These are phyloP conservation scores for Tylopilus sp. DNA, from an alignment of 768 basidiomycete species.

Conservation along the genomic window DNA sequence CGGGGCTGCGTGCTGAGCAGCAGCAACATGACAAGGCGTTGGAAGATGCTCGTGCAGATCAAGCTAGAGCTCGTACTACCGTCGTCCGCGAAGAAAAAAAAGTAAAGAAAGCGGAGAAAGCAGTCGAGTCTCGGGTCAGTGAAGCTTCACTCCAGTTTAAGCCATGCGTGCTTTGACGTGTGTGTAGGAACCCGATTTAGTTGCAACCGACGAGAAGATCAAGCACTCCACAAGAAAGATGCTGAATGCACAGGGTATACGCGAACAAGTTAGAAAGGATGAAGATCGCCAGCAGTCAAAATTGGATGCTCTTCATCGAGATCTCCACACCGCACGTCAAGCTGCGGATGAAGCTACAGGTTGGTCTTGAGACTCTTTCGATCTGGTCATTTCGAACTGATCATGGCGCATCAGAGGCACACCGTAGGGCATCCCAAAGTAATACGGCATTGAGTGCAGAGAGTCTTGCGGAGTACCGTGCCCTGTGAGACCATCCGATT, in stretches of 20 bases:
- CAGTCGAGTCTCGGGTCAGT: conserved; percentile 75
- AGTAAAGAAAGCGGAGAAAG: conserved; percentile 90
- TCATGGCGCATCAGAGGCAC: conserved; percentile 53
- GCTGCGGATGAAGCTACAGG: conserved; percentile 81
- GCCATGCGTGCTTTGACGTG: neutral
- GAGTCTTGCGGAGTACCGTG: conserved; percentile 77
- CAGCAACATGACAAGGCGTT: conserved; percentile 66
- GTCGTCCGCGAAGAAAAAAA: conserved; percentile 83
- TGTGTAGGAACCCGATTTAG: conserved; percentile 78
- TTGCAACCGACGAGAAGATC: conserved; percentile 83
- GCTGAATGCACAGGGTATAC: conserved; percentile 61
- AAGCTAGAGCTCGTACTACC: conserved; percentile 69
- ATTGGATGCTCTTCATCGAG: conserved; percentile 55
- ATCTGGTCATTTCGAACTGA: neutral
- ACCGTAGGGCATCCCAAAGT: conserved; percentile 64
- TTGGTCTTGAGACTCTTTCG: conserved; percentile 27
- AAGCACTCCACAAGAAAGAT: conserved; percentile 79
- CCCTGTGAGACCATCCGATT: conserved; percentile 15
- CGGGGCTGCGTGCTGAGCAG: conserved; percentile 66
- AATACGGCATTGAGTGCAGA: conserved; percentile 80
- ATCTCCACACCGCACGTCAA: conserved; percentile 61
- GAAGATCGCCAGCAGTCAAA: conserved; percentile 48
- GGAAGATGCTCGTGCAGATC: conserved; percentile 70
- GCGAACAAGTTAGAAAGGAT: conserved; percentile 63
- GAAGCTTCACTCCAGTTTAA: neutral